Evolutionary conservation across 108 stramenopile genomes (phyloP).

Genomic region (Conticribra weissflogii): DNA sequence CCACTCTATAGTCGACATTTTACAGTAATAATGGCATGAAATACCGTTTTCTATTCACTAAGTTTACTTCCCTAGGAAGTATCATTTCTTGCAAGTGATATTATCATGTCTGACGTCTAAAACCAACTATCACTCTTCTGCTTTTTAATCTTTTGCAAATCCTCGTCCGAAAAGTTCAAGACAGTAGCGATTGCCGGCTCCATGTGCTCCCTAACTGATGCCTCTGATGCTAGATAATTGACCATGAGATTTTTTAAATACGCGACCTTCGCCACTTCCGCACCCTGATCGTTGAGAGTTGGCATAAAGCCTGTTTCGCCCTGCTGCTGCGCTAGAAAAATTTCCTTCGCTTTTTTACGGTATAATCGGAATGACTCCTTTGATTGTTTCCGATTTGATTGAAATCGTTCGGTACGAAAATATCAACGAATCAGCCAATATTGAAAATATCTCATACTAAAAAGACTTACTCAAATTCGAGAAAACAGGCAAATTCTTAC

Average conservation of each 20-base stretch:
- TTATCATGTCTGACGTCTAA: slow-evolving; percentile 24
- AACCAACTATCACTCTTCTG: slow-evolving; percentile 78
- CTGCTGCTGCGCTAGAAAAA: slow-evolving; percentile 83
- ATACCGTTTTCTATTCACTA: too few relatives aligned
- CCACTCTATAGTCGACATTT: too few relatives aligned
- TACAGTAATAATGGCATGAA: too few relatives aligned
- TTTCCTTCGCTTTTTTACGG: slow-evolving; percentile 91
- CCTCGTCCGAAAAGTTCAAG: slow-evolving; percentile 77
- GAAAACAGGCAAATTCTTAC: slow-evolving; percentile 7
- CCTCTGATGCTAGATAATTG: slow-evolving; percentile 80
- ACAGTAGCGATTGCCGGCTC: slow-evolving; percentile 89
- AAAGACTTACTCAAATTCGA: background rate
- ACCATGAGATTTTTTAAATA: slow-evolving; percentile 90
- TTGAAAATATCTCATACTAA: too few relatives aligned
- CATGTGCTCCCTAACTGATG: slow-evolving; percentile 79
- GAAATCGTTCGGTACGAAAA: background rate
- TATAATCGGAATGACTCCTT: slow-evolving; percentile 87
- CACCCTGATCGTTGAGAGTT: slow-evolving; percentile 42
- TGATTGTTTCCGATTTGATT: background rate
- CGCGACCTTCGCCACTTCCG: slow-evolving; percentile 71
- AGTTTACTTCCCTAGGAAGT: too few relatives aligned
- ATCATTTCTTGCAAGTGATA: too few relatives aligned
- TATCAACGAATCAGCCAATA: too few relatives aligned
- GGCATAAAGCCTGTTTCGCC: slow-evolving; percentile 56
- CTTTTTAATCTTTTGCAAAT: slow-evolving; percentile 74